phyloP scores from a whole-genome alignment of 345 rosid species.

The Camelina neglecta region DNA sequence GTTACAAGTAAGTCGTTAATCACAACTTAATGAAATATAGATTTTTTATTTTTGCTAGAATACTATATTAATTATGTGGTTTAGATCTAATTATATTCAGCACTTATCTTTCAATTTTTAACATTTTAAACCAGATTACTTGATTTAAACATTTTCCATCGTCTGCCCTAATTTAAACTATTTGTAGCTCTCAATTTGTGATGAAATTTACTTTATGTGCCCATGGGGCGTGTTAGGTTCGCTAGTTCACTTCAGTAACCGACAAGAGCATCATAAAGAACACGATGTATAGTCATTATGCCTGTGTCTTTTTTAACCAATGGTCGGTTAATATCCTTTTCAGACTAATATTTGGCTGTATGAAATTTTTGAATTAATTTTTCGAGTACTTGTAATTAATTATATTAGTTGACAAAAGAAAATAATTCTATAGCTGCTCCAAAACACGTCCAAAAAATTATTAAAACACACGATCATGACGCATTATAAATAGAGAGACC shows the following conservation, averaged over 20 bases:
- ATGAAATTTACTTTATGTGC: not conserved
- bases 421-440: not conserved
- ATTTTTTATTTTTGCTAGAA: no score
- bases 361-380: not conserved
- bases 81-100: not conserved
- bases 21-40: not conserved
- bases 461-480: slow-evolving; percentile 31
- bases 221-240: slow-evolving; percentile 19
- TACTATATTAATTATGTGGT: no score
- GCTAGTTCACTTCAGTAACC: slow-evolving; percentile 34
- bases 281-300: slow-evolving; percentile 35
- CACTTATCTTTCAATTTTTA: not conserved
- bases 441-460: slow-evolving; percentile 25
- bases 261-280: slow-evolving; percentile 32
- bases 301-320: slow-evolving; percentile 8
- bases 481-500: slow-evolving; percentile 26
- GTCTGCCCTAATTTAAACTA: not conserved
- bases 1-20: not conserved
- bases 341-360: slow-evolving; percentile 15
- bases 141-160: not conserved
- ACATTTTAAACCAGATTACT: not conserved
- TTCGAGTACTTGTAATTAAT: slow-evolving; percentile 2
- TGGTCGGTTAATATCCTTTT: slow-evolving; percentile 37
- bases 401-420: not conserved
- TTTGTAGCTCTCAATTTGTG: not conserved